Base-by-base conservation (phyloP, 371 early-diverging fungal genomes). In the Mortierella sp. region DNA sequence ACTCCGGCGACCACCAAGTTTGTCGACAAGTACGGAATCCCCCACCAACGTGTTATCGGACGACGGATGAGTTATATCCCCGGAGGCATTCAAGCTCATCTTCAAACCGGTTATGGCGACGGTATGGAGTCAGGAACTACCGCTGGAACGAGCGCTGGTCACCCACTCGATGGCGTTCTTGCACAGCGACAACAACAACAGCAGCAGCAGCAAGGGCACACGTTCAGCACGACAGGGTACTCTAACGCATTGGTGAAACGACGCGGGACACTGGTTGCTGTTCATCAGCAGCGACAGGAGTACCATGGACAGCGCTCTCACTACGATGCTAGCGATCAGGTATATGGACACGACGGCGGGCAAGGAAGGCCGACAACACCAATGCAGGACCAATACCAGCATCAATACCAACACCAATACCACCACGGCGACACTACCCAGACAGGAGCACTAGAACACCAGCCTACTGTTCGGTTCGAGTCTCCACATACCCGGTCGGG, bases 391-490 rank as follows among this genome's bases (percentile, higher is more conserved):
- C 74, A 44, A 6, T 69, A 69, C 21, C 34, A 14, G 14, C 59
- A 59, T 16, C 14, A n/a, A n/a, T n/a, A n/a, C n/a, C n/a, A n/a
- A n/a, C n/a, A n/a, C n/a, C n/a, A n/a, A n/a, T n/a, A 37, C 21
- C 2, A 21, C 34, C 14, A 37, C 13, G 64, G 9, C 10, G 34
- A 64, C 37, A 37, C 64, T 21, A 37, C 70, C 2, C 76, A 69
- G 21, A 76, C 76, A 16, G 44, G 31, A 0, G 76, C 71, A 1
- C 24, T 76, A 26, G 44, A 76, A 55, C 76, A 76, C 31, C 76
- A 76, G 10, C 76, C 76, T 21, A 64, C 26, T 1, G 73, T 78
- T 67, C 59, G 53, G 2, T 78, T 78, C 46, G 78, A 78, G 51
- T 78, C 78, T 0, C 73, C 73, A 2, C 37, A 21, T 4, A 37